These are phyloP conservation scores for Balamuthia mandrillaris DNA, from an alignment of 208 protist species.

Conservation along the genomic window DNA sequence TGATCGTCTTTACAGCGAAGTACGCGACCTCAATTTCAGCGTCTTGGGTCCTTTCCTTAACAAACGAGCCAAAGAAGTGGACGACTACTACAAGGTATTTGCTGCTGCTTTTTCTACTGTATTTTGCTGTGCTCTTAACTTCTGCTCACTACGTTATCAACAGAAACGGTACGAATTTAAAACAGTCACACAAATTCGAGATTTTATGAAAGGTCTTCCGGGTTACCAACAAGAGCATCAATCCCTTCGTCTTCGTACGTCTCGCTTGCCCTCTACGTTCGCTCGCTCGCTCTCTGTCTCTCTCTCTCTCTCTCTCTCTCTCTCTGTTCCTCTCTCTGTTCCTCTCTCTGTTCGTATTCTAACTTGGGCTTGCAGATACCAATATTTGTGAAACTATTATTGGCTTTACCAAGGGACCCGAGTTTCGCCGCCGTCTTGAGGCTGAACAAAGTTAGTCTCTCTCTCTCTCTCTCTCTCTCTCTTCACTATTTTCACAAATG, in stretches of 20 bases:
- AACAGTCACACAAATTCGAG: slow-evolving; percentile 44
- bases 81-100: slow-evolving; percentile 56
- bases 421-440: slow-evolving; percentile 47
- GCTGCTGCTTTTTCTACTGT: not conserved
- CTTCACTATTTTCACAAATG: not conserved
- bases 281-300: too few species aligned
- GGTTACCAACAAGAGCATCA: slow-evolving; percentile 55
- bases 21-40: slow-evolving; percentile 65
- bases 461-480: not conserved
- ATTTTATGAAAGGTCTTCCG: slow-evolving; percentile 51
- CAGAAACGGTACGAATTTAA: slow-evolving; percentile 39
- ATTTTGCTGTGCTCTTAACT: not conserved
- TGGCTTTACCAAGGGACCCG: slow-evolving; percentile 28
- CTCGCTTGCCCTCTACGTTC: too few species aligned
- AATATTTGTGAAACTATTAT: slow-evolving; percentile 52
- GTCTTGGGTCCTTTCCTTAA: slow-evolving; percentile 49
- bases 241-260: slow-evolving; percentile 47
- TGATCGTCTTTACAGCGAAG: slow-evolving; percentile 40
- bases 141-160: not conserved
- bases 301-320: too few species aligned
- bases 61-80: slow-evolving; percentile 54
- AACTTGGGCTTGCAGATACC: slow-evolving; percentile 45
- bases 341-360: too few species aligned
- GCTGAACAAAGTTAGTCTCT: slow-evolving; percentile 51
- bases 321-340: too few species aligned